Percentiles rank a stretch among this genome's conserved stretches.
Evolutionary conservation across 176 grass and related monocot genomes (phyloP).

Genomic region (Tillandsia fasciculata): DNA sequence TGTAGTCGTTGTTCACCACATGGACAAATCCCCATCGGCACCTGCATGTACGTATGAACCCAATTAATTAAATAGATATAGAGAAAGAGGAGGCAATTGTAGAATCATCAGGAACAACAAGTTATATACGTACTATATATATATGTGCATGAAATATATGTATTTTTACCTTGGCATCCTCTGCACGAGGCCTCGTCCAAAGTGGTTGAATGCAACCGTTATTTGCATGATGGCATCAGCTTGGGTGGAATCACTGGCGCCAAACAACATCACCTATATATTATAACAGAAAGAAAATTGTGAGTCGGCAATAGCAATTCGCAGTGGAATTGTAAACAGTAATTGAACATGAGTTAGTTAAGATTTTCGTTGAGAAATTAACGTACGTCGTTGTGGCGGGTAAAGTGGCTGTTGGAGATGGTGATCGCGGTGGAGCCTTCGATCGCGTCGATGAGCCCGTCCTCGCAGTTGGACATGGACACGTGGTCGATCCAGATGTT

Average conservation of each 20-base stretch:
- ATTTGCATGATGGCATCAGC: slow-evolving; percentile 58
- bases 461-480: slow-evolving; percentile 56
- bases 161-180: slow-evolving; percentile 53
- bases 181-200: slow-evolving; percentile 73
- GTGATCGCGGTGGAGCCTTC: slow-evolving; percentile 53
- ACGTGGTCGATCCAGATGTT: slow-evolving; percentile 68
- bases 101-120: background rate
- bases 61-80: background rate
- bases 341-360: too few species aligned
- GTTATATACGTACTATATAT: background rate
- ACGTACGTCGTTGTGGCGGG: slow-evolving; percentile 60
- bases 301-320: too few species aligned
- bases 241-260: slow-evolving; percentile 33
- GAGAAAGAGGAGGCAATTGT: background rate
- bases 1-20: slow-evolving; percentile 73
- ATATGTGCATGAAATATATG: background rate
- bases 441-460: slow-evolving; percentile 56
- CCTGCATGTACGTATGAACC: background rate
- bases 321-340: too few species aligned
- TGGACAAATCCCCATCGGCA: slow-evolving; percentile 62
- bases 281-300: background rate
- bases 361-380: too few species aligned
- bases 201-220: slow-evolving; percentile 78
- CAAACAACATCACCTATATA: slow-evolving; percentile 61
- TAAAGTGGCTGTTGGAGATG: slow-evolving; percentile 68